These are phyloP conservation scores for Verticillium zaregamsianum DNA, from an alignment of 2,329 filamentous ascomycete species.

Conservation along the genomic window DNA sequence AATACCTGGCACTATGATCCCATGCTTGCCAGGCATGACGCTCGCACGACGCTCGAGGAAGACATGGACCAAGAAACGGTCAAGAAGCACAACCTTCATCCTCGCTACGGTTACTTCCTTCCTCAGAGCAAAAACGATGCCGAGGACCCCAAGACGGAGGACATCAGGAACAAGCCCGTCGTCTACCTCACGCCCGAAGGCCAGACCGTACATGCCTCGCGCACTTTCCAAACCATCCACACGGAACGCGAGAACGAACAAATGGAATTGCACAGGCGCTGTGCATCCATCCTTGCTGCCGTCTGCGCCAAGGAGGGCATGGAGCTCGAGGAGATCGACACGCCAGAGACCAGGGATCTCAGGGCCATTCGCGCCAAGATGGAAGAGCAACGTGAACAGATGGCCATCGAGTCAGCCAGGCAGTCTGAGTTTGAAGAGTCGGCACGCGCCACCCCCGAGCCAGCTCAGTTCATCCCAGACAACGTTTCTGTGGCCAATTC, in stretches of 20 bases:
- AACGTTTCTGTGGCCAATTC: slow-evolving; percentile 1
- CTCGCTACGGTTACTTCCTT: slow-evolving; percentile 49
- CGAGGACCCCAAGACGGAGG: slow-evolving; percentile 33
- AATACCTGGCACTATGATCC: slow-evolving; percentile 52
- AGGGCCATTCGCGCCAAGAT: slow-evolving; percentile 15
- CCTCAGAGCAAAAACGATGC: slow-evolving; percentile 40
- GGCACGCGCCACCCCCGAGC: background rate
- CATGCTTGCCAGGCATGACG: slow-evolving; percentile 49
- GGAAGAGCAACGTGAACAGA: background rate
- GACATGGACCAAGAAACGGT: slow-evolving; percentile 49
- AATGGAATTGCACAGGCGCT: slow-evolving; percentile 6
- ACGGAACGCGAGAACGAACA: background rate
- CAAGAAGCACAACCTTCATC: slow-evolving; percentile 46
- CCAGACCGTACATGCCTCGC: slow-evolving; percentile 44
- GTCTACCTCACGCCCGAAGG: slow-evolving; percentile 46
- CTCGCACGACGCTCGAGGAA: slow-evolving; percentile 39
- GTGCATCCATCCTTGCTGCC: slow-evolving; percentile 27
- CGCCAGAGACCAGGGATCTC: slow-evolving; percentile 27
- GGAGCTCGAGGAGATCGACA: slow-evolving; percentile 27
- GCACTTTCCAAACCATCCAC: slow-evolving; percentile 19
- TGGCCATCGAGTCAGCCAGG: background rate
- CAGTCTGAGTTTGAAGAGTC: background rate
- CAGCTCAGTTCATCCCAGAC: slow-evolving; percentile 6
- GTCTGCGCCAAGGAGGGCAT: slow-evolving; percentile 32
- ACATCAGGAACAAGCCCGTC: slow-evolving; percentile 42